A percentile compares a stretch with the other conserved stretches of the same genome.
Evolutionary conservation across 257 asterid genomes (phyloP).

Genomic region (Buddleja alternifolia): DNA sequence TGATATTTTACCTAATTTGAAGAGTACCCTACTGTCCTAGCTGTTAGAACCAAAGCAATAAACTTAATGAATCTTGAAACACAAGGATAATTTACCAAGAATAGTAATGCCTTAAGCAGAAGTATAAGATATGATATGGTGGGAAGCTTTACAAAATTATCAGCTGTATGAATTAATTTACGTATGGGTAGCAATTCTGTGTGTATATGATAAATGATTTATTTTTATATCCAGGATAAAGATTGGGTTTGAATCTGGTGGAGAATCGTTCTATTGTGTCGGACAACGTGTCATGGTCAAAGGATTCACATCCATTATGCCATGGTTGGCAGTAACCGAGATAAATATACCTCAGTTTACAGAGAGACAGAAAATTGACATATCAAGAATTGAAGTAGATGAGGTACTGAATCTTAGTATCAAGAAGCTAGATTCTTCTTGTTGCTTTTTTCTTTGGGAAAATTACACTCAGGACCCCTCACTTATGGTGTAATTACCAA

Average conservation of each 20-base stretch:
- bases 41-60: not conserved
- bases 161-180: not conserved
- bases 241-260: slow-evolving; percentile 71
- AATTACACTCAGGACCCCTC: too few species aligned
- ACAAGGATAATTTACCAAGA: slow-evolving; percentile 13
- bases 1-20: not conserved
- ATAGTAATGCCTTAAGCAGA: not conserved
- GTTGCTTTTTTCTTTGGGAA: slow-evolving; percentile 17
- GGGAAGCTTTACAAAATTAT: not conserved
- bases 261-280: slow-evolving; percentile 71
- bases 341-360: slow-evolving; percentile 73
- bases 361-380: slow-evolving; percentile 62
- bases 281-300: slow-evolving; percentile 67
- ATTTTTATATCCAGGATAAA: slow-evolving; percentile 52
- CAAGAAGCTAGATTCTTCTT: not conserved
- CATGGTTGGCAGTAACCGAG: slow-evolving; percentile 85
- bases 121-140: slow-evolving; percentile 20
- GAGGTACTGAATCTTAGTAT: slow-evolving; percentile 53
- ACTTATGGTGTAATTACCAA: too few species aligned
- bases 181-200: slow-evolving; percentile 17
- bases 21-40: not conserved
- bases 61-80: not conserved
- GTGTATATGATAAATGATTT: slow-evolving; percentile 20
- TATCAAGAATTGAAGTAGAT: slow-evolving; percentile 65
- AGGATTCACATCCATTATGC: slow-evolving; percentile 90